phyloP scores from a whole-genome alignment of 306 rosid species.

The Trifolium dubium region DNA sequence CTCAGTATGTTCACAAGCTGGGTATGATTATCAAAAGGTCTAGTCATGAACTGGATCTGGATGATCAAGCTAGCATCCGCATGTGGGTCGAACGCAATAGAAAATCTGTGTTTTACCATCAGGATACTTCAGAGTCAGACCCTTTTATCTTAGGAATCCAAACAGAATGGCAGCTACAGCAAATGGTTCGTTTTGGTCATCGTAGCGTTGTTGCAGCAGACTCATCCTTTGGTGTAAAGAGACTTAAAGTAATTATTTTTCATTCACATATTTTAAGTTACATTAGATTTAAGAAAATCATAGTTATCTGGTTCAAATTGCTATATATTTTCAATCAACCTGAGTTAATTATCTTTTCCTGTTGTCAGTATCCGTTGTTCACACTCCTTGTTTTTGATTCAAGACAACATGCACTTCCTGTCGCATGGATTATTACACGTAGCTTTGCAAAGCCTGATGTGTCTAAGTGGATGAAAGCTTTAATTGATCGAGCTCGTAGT shows the following conservation, averaged over 20 bases:
- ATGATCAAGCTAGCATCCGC: constrained; percentile 94
- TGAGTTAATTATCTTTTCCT: constrained; percentile 43
- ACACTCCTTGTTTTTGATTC: constrained; percentile 93
- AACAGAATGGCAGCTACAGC: constrained; percentile 98
- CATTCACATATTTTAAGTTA: constrained; percentile 15
- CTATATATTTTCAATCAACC: constrained; percentile 12
- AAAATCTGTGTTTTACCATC: constrained; percentile 78
- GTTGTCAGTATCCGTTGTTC: constrained; percentile 89
- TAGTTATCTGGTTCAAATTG: constrained; percentile 1
- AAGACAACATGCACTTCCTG: constrained; percentile 93
- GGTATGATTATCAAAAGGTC: constrained; percentile 95
- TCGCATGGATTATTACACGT: constrained; percentile 94
- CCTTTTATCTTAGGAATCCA: constrained; percentile 91
- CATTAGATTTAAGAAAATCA: constrained; percentile 6
- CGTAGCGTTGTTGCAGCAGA: constrained; percentile 80
- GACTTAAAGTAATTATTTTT: constrained; percentile 72
- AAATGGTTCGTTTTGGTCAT: constrained; percentile 94
- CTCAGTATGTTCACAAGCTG: constrained; percentile 90
- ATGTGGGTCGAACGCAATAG: constrained; percentile 93
- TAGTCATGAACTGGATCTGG: constrained; percentile 89
- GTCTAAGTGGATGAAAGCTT: constrained; percentile 84
- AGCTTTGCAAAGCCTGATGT: constrained; percentile 86
- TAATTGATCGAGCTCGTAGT: constrained; percentile 67
- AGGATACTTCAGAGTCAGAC: constrained; percentile 82
- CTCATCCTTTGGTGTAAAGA: constrained; percentile 88